Conservation (phyloP, 495 filamentous ascomycete species). For the Penicillium angulare region DNA sequence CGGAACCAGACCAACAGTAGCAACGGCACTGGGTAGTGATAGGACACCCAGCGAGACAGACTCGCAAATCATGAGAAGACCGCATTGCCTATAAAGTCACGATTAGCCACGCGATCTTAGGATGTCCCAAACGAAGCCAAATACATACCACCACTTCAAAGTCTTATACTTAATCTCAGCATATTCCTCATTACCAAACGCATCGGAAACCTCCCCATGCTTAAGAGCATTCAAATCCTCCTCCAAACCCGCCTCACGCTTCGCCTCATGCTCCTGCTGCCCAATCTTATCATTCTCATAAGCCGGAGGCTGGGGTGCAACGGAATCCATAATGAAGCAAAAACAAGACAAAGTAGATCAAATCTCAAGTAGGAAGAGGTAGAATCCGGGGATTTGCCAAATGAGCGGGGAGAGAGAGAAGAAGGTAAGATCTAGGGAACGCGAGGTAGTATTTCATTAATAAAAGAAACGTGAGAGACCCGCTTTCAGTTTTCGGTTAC, state of each 20-base stretch:
- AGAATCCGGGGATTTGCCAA: neutral
- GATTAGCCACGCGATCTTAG: too few species aligned
- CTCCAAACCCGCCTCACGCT: conserved; percentile 9
- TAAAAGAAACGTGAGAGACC: neutral
- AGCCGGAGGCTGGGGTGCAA: conserved; percentile 17
- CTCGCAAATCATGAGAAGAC: conserved; percentile 64
- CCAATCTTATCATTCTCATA: conserved; percentile 24
- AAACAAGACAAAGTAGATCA: neutral
- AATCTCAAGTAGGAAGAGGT: neutral
- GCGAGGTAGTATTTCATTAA: conserved; percentile 1
- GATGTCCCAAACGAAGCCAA: neutral
- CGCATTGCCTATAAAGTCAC: conserved; percentile 32
- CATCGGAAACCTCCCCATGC: conserved; percentile 30
- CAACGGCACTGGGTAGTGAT: conserved; percentile 60
- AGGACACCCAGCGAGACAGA: conserved; percentile 70
- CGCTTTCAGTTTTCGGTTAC: too few species aligned
- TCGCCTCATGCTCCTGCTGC: conserved; percentile 9
- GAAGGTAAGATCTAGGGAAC: too few species aligned
- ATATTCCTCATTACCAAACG: conserved; percentile 44
- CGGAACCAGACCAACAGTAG: conserved; percentile 61
- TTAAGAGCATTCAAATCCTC: conserved; percentile 39
- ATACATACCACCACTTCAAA: conserved; percentile 46
- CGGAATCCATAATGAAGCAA: conserved; percentile 21
- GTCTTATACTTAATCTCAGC: conserved; percentile 49
- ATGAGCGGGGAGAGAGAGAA: neutral